Evolutionary conservation across 2,329 filamentous ascomycete genomes (phyloP).

Genomic region (Exophiala spinifera): DNA sequence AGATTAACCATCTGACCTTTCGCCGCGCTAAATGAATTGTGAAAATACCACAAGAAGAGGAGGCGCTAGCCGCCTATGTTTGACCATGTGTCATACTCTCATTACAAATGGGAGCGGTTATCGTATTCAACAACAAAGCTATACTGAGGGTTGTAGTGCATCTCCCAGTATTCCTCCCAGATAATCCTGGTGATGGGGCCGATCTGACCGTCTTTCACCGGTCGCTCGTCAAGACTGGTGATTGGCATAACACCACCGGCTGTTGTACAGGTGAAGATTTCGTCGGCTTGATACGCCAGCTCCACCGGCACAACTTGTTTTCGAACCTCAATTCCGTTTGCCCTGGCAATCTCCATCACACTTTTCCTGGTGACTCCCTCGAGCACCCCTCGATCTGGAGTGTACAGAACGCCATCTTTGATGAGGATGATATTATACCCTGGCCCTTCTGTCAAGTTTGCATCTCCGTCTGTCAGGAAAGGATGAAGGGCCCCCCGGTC

Average conservation of each 20-base stretch:
- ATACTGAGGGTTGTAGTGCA: constrained; percentile 43
- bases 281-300: constrained; percentile 43
- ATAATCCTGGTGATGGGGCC: constrained; percentile 48
- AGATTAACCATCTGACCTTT: too few species aligned
- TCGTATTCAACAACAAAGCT: too few species aligned
- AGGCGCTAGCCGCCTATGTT: too few species aligned
- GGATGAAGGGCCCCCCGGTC: constrained; percentile 50
- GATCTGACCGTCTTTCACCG: constrained; percentile 43
- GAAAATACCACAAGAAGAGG: too few species aligned
- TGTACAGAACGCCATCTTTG: constrained; percentile 46
- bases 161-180: constrained; percentile 52
- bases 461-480: constrained; percentile 51
- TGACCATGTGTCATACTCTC: too few species aligned
- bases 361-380: constrained; percentile 50
- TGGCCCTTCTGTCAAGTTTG: constrained; percentile 50
- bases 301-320: constrained; percentile 48
- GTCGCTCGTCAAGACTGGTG: constrained; percentile 44
- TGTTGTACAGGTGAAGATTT: constrained; percentile 54
- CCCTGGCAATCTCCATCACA: constrained; percentile 48
- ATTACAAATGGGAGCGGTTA: too few species aligned
- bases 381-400: constrained; percentile 48
- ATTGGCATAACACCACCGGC: constrained; percentile 56
- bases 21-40: too few species aligned
- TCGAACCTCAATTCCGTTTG: too few species aligned
- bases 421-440: constrained; percentile 50